These are phyloP conservation scores for Tuctoria greenei DNA, from an alignment of 176 grass and related monocot genomes.

Conservation along the genomic window DNA sequence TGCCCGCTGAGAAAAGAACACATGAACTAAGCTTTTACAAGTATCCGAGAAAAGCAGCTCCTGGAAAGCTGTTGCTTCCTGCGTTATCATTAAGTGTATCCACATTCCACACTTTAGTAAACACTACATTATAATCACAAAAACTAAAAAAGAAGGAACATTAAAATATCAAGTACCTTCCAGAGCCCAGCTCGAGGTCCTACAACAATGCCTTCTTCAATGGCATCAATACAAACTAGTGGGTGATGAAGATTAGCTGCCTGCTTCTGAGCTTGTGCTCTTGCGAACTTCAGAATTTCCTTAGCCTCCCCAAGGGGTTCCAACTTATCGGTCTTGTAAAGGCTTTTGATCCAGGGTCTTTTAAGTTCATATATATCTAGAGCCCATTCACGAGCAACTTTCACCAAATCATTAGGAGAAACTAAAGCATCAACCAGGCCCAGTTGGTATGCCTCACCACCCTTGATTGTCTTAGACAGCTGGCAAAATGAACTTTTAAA, in stretches of 20 bases:
- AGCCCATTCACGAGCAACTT: conserved; percentile 68
- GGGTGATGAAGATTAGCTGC: conserved; percentile 80
- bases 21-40: conserved; percentile 88
- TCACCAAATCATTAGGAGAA: conserved; percentile 75
- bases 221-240: conserved; percentile 79
- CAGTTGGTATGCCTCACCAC: conserved; percentile 63
- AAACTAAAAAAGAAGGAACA: background rate
- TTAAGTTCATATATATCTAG: conserved; percentile 75
- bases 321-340: conserved; percentile 84
- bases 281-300: conserved; percentile 91
- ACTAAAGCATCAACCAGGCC: conserved; percentile 85
- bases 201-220: conserved; percentile 87
- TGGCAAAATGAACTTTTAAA: conserved; percentile 16
- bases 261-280: conserved; percentile 77
- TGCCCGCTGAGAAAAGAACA: conserved; percentile 82
- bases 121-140: background rate
- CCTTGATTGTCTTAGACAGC: conserved; percentile 85
- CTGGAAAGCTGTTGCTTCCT: conserved; percentile 81
- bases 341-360: conserved; percentile 81
- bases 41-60: conserved; percentile 82
- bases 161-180: conserved; percentile 62
- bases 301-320: conserved; percentile 81
- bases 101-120: conserved; percentile 24
- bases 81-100: conserved; percentile 39
- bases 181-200: conserved; percentile 76